Base-by-base conservation (phyloP, 2,329 filamentous ascomycete genomes). In the Leptoxyphium fumago region DNA sequence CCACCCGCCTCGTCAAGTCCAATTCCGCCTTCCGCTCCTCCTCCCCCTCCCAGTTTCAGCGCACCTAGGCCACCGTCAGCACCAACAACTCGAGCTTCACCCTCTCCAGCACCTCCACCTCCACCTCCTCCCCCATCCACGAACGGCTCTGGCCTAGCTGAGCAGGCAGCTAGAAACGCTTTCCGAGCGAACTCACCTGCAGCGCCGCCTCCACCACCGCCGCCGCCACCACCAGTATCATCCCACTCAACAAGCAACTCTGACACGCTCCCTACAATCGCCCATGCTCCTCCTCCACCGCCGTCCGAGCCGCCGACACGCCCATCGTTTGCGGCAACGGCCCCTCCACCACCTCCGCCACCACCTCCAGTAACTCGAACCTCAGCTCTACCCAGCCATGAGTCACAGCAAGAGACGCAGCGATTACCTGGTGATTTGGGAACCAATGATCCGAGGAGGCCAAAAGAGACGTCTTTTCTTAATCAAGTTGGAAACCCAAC, bases 21-120 rank as follows among this genome's bases (percentile, higher is more conserved):
- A 11, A 44, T 38, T 29, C 59, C 60, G n/a, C 57, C 63, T 13
- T 52, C 60, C 14, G 49, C 54, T 17, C 49, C 55, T 21, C 53
- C 53, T 29, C 56, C 61, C 36, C 63, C 66, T 29, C 56, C 62
- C 21, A 36, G 13, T 15, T 56, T 59, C 15, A 56, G 60, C 30
- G 43, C 51, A 42, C 47, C 58, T 61, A 62, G 57, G 41, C 61
- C 64, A 41, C 59, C 62, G 40, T 60, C 64, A 30, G 62, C 65
- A 36, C 69, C 71, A 46, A 78, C 78, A 18, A 67, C 62, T 42
- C 83, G 84, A 29, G 84, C 84, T 30, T 82, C 83, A 10, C 80
- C 64, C 34, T 52, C 58, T 40, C 62, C 65, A 11, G 65, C 68
- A 43, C 61, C 64, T 8, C 64, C 64, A 28, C 59, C 63, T 9